phyloP scores from a whole-genome alignment of 495 filamentous ascomycete genomes.

The Trichoderma gamsii region DNA sequence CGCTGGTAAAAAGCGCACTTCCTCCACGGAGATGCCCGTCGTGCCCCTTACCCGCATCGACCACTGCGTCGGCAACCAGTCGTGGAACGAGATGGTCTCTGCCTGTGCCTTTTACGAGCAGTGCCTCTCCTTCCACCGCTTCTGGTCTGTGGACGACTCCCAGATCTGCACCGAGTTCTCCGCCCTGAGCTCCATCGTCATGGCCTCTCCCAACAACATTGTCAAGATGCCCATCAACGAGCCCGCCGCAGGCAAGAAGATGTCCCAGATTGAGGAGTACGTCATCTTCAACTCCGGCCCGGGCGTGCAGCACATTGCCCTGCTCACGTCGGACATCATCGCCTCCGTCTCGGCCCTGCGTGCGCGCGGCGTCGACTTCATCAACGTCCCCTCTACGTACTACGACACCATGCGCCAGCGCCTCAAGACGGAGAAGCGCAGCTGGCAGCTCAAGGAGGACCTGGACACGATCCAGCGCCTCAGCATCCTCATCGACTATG shows the following conservation, averaged over 20 bases:
- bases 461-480: conserved; percentile 64
- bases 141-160: conserved; percentile 89
- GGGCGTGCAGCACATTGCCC: conserved; percentile 87
- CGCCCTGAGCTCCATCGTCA: conserved; percentile 76
- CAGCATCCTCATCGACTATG: conserved; percentile 87
- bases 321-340: conserved; percentile 74
- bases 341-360: conserved; percentile 64
- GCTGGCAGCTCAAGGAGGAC: conserved; percentile 62
- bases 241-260: conserved; percentile 77
- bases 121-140: conserved; percentile 84
- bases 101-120: conserved; percentile 86
- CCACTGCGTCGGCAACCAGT: conserved; percentile 92
- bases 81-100: conserved; percentile 80
- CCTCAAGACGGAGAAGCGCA: conserved; percentile 47
- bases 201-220: conserved; percentile 67
- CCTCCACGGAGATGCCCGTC: conserved; percentile 41
- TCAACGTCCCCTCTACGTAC: conserved; percentile 73
- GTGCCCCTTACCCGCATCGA: conserved; percentile 70
- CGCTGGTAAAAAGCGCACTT: conserved; percentile 30
- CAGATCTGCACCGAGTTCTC: conserved; percentile 86
- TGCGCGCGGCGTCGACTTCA: conserved; percentile 80
- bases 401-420: conserved; percentile 69
- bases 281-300: conserved; percentile 79
- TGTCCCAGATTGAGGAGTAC: conserved; percentile 89
- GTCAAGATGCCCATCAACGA: conserved; percentile 99